Percentiles rank a stretch among this genome's conserved stretches.
Conservation (phyloP, 1,284 basidiomycete genomes). For the Prillingera fragicola region DNA sequence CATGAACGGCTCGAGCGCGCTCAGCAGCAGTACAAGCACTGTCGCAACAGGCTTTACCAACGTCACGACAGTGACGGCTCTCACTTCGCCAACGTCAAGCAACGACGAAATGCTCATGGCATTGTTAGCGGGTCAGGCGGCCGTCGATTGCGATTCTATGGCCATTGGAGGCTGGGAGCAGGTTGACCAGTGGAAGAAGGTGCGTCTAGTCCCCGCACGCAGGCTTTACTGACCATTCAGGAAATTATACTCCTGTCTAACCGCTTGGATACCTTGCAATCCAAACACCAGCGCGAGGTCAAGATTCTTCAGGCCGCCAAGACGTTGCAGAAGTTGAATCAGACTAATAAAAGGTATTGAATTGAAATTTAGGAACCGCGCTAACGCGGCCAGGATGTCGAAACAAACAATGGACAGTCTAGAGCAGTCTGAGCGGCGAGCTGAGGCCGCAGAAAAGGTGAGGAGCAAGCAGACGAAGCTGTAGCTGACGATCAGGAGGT, state of each 20-base stretch:
- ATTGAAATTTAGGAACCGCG: too few relatives aligned
- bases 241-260: slow-evolving; percentile 41
- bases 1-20: background rate
- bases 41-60: too few relatives aligned
- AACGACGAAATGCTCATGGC: slow-evolving; percentile 71
- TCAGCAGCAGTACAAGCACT: slow-evolving; percentile 6
- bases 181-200: slow-evolving; percentile 86
- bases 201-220: slow-evolving; percentile 40
- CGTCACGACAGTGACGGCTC: slow-evolving; percentile 4
- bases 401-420: slow-evolving; percentile 47
- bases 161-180: slow-evolving; percentile 73
- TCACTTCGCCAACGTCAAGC: background rate
- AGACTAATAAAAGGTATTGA: slow-evolving; percentile 41
- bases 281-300: slow-evolving; percentile 46
- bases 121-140: slow-evolving; percentile 77
- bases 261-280: slow-evolving; percentile 37
- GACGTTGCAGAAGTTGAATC: slow-evolving; percentile 47
- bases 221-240: slow-evolving; percentile 16
- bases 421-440: slow-evolving; percentile 45
- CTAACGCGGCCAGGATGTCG: slow-evolving; percentile 38
- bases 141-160: slow-evolving; percentile 62
- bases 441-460: slow-evolving; percentile 47
- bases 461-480: slow-evolving; percentile 1
- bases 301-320: slow-evolving; percentile 48
- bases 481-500: slow-evolving; percentile 37